Evolutionary conservation across 306 rosid species (phyloP), one percentile per base, ranked within the genome.

Genomic region (Acacia confusa): DNA sequence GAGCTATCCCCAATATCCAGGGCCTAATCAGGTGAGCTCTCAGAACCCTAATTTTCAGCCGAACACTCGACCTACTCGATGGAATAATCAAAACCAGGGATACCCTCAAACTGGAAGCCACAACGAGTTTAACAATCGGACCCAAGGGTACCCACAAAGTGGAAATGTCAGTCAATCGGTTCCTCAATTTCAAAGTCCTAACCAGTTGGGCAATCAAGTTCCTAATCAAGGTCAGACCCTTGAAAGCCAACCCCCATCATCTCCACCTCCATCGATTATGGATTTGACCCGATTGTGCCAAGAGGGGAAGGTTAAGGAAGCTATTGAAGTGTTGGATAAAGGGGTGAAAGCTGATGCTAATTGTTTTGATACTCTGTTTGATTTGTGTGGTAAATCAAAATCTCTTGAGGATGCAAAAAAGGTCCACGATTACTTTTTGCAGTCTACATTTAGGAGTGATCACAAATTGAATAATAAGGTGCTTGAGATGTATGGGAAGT

Each of bases 391-490:
- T 63, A 79, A 84, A 32, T 86, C 85, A 0, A 91, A 91, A 78
- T 90, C 86, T 12, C 78, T 92, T 9, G 98, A 92, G 68, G 86
- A 91, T 75, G 97, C 98, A 0, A 94, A 92, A 82, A 84, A 88
- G 83, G 97, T 83, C 16, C 97, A 94, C 77, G 97, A 92, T 75
- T 91, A 85, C 81, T 92, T 92, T 76, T 78, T 92, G 32, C 98
- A 94, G 82, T 92, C 98, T 3, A 77, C 85, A 2, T 87, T 32
- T 83, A 91, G 98, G 86, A 81, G 91, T 70, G 95, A 92, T 66
- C 81, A 69, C 45, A 81, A 77, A 66, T 74, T 91, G 88, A 91
- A 74, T 57, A 85, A 88, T 82, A 87, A 88, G 86, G 97, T 92
- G 72, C 82, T 94, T 67, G 94, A 87, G 50, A 91, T 94, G 98